Base-by-base conservation (phyloP, 257 asterid species). In the Solanum sitiens region DNA sequence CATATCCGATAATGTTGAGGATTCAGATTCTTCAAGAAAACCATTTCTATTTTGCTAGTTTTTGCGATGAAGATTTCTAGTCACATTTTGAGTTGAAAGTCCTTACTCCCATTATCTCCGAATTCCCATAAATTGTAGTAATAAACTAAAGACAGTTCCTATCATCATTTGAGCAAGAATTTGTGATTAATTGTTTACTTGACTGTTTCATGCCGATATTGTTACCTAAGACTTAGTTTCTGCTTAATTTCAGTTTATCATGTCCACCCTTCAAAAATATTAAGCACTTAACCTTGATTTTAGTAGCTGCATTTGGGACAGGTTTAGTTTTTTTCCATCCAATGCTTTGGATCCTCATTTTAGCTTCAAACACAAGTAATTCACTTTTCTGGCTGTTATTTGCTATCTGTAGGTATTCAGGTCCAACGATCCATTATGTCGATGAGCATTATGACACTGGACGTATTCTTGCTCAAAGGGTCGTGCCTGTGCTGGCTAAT, bases 361-460 rank as follows among this genome's bases (percentile, higher is more conserved):
- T 50, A 82, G 32, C 86, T 50, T 8, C 70, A 5, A 82, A 21
- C 44, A 50, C 23, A 82, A 18, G 86, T 20, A 11, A 30, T 53
- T 50, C 30, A 18, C 11, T 27, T 18, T 1, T 30, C 44, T 82
- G 11, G 56, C 68, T 82, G 40, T 27, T 30, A 32, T 82, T 82
- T 82, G 33, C 86, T 50, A 72, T 82, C 30, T 76, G 6, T 67
- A 95, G 98, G 89, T 95, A 90, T 87, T 95, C 98, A 45, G 98
- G 98, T 68, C 92, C 98, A 20, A 92, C 98, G n/a, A 87, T 95
- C 68, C 98, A 94, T 89, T 93, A 88, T 88, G 98, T 95, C 21
- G 98, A 95, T 35, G 98, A 94, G 90, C 89, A 94, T 63, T 95
- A 93, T 83, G 98, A 95, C 85, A 95, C 95, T 20, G 99, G 98